These are phyloP conservation scores for Perkinsus olseni DNA, from an alignment of 169 alveolate species.

Conservation along the genomic window DNA sequence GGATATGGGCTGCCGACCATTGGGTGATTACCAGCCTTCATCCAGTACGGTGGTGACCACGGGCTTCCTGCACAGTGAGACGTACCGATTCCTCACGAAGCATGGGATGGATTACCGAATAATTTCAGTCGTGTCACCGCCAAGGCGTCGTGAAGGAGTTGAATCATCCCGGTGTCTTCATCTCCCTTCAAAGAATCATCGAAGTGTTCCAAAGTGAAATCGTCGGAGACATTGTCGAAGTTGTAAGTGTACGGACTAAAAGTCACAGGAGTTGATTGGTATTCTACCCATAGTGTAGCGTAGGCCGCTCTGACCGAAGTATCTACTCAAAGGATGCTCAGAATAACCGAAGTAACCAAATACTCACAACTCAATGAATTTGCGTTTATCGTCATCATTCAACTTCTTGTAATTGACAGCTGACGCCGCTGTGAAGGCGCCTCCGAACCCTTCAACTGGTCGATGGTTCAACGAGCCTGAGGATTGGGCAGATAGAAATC, in stretches of 20 bases:
- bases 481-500: background rate
- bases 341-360: background rate
- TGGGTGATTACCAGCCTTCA: background rate
- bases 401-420: background rate
- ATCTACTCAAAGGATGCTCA: background rate
- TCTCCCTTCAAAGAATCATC: background rate
- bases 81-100: background rate
- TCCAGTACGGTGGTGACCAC: background rate
- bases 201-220: background rate
- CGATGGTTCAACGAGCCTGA: background rate
- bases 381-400: background rate
- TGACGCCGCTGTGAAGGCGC: background rate
- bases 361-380: background rate
- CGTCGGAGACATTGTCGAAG: background rate
- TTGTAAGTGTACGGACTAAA: background rate
- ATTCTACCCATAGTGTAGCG: background rate
- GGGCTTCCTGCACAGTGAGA: background rate
- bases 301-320: background rate
- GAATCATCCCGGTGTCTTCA: background rate
- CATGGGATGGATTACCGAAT: background rate
- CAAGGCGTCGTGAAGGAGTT: background rate
- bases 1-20: background rate
- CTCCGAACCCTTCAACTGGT: background rate
- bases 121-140: background rate
- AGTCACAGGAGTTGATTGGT: background rate